These are phyloP conservation scores for Lactuca sativa DNA, from an alignment of 129 eudicot genomes.

Conservation along the genomic window DNA sequence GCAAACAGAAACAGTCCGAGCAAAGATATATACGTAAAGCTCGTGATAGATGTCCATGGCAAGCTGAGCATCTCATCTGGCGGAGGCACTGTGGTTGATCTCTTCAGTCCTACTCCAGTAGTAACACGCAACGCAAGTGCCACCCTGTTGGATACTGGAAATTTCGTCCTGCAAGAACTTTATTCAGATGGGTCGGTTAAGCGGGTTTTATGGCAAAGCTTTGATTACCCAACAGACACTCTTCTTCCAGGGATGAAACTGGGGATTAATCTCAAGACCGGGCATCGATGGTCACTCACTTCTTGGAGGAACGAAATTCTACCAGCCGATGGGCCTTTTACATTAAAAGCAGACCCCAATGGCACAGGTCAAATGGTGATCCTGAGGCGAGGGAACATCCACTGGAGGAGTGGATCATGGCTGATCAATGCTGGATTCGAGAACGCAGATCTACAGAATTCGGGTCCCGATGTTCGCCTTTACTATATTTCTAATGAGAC, in stretches of 20 bases:
- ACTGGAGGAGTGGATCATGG: slow-evolving; percentile 46
- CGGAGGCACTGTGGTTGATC: slow-evolving; percentile 11
- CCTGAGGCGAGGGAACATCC: slow-evolving; percentile 23
- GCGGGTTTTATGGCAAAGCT: slow-evolving; percentile 48
- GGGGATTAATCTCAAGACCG: slow-evolving; percentile 42
- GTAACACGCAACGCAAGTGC: slow-evolving; percentile 22
- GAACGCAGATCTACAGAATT: neutral
- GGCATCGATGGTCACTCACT: slow-evolving; percentile 42
- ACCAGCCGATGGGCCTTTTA: slow-evolving; percentile 43
- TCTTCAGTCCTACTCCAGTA: slow-evolving; percentile 20
- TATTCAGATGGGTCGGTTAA: slow-evolving; percentile 24
- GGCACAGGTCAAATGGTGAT: slow-evolving; percentile 30
- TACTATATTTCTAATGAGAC: slow-evolving; percentile 26
- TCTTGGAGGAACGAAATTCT: slow-evolving; percentile 34
- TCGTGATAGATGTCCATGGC: too few relatives aligned
- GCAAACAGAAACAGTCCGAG: too few relatives aligned
- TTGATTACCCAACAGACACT: slow-evolving; percentile 53
- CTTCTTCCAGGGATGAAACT: slow-evolving; percentile 58
- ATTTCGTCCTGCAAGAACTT: slow-evolving; percentile 34
- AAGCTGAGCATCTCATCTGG: slow-evolving; percentile 17
- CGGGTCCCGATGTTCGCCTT: slow-evolving; percentile 10
- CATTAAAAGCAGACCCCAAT: slow-evolving; percentile 27
- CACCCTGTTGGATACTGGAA: slow-evolving; percentile 36
- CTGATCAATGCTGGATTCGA: slow-evolving; percentile 11
- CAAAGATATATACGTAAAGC: too few relatives aligned